phyloP scores from a whole-genome alignment of 805 yeast genomes.

The Kuraishia capsulata region DNA sequence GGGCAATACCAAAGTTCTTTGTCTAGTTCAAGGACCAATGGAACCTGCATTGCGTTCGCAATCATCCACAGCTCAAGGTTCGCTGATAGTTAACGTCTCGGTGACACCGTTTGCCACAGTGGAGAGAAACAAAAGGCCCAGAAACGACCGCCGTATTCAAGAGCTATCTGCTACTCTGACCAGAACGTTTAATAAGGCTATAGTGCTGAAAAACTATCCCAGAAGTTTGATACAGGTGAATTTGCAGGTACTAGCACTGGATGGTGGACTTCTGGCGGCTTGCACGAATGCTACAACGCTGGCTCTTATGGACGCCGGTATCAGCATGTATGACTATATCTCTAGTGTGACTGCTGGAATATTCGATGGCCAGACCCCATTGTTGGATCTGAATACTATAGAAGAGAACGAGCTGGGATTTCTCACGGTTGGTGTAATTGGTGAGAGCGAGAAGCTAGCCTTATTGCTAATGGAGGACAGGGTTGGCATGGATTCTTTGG shows the following conservation, averaged over 20 bases:
- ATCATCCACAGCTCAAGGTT: constrained; percentile 38
- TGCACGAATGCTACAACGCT: constrained; percentile 81
- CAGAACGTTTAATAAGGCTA: constrained; percentile 65
- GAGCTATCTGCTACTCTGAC: constrained; percentile 62
- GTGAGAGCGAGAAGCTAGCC: constrained; percentile 71
- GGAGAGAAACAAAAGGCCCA: constrained; percentile 61
- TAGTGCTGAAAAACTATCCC: constrained; percentile 68
- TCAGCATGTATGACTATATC: constrained; percentile 87
- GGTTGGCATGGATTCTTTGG: constrained; percentile 75
- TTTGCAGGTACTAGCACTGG: constrained; percentile 76
- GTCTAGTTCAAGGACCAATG: constrained; percentile 82
- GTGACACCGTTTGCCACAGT: constrained; percentile 76
- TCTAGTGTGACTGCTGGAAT: constrained; percentile 75
- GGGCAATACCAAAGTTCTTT: constrained; percentile 83
- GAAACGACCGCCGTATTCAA: constrained; percentile 60
- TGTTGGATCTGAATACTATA: constrained; percentile 71
- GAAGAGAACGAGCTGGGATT: constrained; percentile 82
- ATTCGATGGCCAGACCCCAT: constrained; percentile 60
- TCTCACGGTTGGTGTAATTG: constrained; percentile 78
- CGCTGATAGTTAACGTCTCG: constrained; percentile 53
- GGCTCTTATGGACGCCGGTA: constrained; percentile 91
- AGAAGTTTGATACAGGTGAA: constrained; percentile 72
- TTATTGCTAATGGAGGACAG: constrained; percentile 73
- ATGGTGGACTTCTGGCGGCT: constrained; percentile 78
- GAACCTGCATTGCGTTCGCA: constrained; percentile 63